phyloP scores from a whole-genome alignment of 257 asterid genomes.

The Mitragyna speciosa region DNA sequence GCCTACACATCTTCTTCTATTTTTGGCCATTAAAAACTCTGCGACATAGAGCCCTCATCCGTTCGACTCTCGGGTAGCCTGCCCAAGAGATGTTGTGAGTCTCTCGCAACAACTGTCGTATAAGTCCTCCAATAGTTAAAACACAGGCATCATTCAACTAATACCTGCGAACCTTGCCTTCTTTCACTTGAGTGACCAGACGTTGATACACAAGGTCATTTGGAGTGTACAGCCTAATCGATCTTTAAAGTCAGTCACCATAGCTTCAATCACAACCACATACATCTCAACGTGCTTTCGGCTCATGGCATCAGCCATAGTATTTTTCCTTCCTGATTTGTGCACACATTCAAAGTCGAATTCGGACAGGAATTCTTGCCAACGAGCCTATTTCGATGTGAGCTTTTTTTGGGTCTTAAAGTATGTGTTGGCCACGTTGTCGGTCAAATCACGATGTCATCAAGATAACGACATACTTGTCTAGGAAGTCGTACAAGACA shows the following conservation, averaged over 20 bases:
- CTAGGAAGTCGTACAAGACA: too few species aligned
- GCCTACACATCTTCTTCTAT: neutral
- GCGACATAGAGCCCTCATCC: too few species aligned
- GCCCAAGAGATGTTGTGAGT: too few species aligned
- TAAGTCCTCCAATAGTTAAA: too few species aligned
- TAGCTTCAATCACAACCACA: neutral
- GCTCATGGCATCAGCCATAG: neutral
- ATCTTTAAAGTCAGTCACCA: too few species aligned
- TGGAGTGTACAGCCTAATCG: too few species aligned
- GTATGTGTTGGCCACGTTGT: neutral
- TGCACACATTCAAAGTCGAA: neutral
- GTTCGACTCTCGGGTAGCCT: too few species aligned
- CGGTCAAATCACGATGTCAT: too few species aligned
- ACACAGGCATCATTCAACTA: too few species aligned
- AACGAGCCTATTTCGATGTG: neutral
- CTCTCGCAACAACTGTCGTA: too few species aligned
- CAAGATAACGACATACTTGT: too few species aligned
- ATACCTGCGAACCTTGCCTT: neutral
- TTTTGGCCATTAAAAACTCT: too few species aligned
- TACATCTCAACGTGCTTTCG: neutral
- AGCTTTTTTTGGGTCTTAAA: neutral
- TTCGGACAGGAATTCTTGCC: neutral
- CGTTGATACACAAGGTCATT: neutral
- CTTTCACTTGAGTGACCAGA: neutral
- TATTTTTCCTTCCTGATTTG: neutral